These are phyloP conservation scores for Paramecium tetraurelia DNA, from an alignment of 73 alveolate genomes.

Conservation along the genomic window DNA sequence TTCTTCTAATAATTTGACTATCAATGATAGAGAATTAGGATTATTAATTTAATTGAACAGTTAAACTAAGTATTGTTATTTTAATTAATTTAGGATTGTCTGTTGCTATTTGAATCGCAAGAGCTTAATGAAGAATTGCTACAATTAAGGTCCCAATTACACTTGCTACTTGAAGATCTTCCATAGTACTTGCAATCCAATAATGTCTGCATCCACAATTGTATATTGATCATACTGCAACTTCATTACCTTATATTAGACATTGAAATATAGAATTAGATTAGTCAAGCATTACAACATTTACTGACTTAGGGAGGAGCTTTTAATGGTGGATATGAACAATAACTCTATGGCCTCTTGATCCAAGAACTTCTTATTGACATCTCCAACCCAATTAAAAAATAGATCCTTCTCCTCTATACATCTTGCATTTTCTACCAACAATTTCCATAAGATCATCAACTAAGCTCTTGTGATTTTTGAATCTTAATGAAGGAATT, in stretches of 20 bases:
- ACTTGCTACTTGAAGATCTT: background rate
- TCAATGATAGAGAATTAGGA: background rate
- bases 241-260: conserved; percentile 5
- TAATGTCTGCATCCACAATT: background rate
- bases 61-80: background rate
- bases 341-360: background rate
- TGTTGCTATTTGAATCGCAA: background rate
- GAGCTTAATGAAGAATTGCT: background rate
- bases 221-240: background rate
- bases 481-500: background rate
- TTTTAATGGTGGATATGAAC: background rate
- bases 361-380: background rate
- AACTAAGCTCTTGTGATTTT: background rate
- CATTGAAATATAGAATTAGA: conserved; percentile 15
- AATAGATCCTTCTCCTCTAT: background rate
- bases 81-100: background rate
- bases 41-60: background rate
- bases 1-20: conserved; percentile 3
- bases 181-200: conserved; percentile 23
- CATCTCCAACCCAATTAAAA: conserved; percentile 1
- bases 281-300: conserved; percentile 24
- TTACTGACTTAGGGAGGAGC: background rate
- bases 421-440: conserved; percentile 3
- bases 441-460: background rate
- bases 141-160: background rate